Evolutionary conservation across 2,329 filamentous ascomycete genomes (phyloP), one percentile per base, ranked within the genome.

Genomic region (Clarireedia hainanense): DNA sequence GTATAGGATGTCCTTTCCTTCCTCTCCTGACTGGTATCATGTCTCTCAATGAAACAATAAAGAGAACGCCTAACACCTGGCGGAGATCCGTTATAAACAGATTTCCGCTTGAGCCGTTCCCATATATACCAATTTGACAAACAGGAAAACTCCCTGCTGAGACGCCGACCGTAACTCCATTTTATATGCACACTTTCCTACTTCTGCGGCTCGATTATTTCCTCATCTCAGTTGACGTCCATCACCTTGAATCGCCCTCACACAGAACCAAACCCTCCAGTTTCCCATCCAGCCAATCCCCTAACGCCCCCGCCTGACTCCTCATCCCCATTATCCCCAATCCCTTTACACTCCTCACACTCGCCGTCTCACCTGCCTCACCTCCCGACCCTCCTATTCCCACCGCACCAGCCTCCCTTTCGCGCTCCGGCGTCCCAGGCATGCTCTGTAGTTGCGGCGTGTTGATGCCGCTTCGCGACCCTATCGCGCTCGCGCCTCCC

Each of bases 281-380:
- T 34, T 37, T 47, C 4, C 52, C 52, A 14, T 55, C 52, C 15
- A 55, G 40, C 52, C 52, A 55, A 26, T 26, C 42, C 15, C 52
- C 52, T 24, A 55, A 34, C 30, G 49, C 52, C 3, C 50, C 52
- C n/a, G 39, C 52, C 14, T 55, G 52, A 40, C 52, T 55, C 37
- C 52, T 55, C 45, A 55, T 50, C 5, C 52, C 37, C 14, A 34
- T 42, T 9, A 55, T 55, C 1, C 52, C 52, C 27, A 40, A 34
- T 9, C 52, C 52, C 34, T 36, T 50, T 14, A 39, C 46, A 50
- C 45, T 50, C 17, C 52, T 49, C 37, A 55, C 20, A 43, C 52
- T 55, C 37, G 36, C 52, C 14, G 52, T 55, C 37, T 55, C 52
- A 23, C 52, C 42, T 5, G 45, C 52, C 30, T 39, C 51, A 6